Conservation (phyloP, 2,329 filamentous ascomycete genomes). For the Paecilomyces fulvus region DNA sequence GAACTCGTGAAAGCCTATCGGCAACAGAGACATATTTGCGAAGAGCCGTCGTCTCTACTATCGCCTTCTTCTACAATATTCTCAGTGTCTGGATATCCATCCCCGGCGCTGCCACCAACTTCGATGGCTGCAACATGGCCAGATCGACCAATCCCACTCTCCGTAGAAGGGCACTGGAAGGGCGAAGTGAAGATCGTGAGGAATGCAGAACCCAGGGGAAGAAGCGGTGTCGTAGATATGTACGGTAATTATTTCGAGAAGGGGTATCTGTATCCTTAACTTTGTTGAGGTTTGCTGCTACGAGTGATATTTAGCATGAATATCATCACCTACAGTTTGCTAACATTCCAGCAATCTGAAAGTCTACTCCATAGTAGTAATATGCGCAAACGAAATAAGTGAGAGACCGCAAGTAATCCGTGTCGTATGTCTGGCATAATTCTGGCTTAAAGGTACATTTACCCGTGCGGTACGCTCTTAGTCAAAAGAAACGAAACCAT, state of each 20-base stretch:
- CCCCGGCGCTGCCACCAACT: conserved; percentile 10
- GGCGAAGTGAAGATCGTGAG: conserved; percentile 52
- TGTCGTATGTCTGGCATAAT: conserved; percentile 4
- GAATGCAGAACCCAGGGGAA: conserved; percentile 28
- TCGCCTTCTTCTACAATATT: conserved; percentile 7
- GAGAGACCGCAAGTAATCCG: conserved; percentile 2
- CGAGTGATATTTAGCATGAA: background rate
- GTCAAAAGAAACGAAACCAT: background rate
- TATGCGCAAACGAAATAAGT: background rate
- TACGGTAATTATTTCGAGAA: conserved; percentile 48
- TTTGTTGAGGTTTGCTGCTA: background rate
- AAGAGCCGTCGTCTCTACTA: conserved; percentile 12
- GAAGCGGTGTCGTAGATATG: conserved; percentile 41
- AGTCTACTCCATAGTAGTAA: background rate
- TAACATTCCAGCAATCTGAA: background rate
- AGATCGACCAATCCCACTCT: conserved; percentile 19
- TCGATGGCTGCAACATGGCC: conserved; percentile 2
- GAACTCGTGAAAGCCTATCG: conserved; percentile 18
- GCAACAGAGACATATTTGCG: conserved; percentile 13
- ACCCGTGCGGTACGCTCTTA: background rate
- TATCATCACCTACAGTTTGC: background rate
- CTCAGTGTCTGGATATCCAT: background rate
- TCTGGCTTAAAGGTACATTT: conserved; percentile 2
- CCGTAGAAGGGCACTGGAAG: conserved; percentile 51
- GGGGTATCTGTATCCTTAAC: conserved; percentile 43